These are phyloP conservation scores for Diaporthe ilicicola DNA, from an alignment of 2,329 filamentous ascomycete species.

Conservation along the genomic window DNA sequence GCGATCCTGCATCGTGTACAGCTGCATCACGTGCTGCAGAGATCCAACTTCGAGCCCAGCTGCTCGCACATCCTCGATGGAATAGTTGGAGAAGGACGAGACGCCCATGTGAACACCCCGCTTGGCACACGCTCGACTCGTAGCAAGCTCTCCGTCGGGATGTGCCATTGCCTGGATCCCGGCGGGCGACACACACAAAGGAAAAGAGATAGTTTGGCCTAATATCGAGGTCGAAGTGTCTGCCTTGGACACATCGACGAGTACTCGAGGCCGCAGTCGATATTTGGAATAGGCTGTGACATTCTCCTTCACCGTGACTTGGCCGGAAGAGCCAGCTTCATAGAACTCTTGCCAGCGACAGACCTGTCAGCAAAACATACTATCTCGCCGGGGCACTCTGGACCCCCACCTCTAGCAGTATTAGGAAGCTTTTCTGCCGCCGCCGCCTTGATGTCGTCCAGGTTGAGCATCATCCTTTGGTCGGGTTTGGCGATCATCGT, in stretches of 20 bases:
- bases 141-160: conserved; percentile 59
- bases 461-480: background rate
- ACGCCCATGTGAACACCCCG: conserved; percentile 56
- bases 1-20: conserved; percentile 64
- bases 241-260: conserved; percentile 49
- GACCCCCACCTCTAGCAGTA: background rate
- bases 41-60: conserved; percentile 40
- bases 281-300: conserved; percentile 59
- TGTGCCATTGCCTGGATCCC: conserved; percentile 63
- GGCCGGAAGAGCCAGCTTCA: conserved; percentile 64
- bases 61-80: conserved; percentile 52
- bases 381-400: background rate
- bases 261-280: conserved; percentile 55
- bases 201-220: conserved; percentile 54
- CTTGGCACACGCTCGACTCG: conserved; percentile 54
- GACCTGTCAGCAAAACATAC: background rate
- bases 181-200: conserved; percentile 62
- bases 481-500: background rate
- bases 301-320: conserved; percentile 59
- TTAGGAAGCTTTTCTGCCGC: background rate
- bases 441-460: background rate
- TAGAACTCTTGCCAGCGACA: conserved; percentile 54
- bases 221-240: conserved; percentile 54
- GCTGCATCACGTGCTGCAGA: conserved; percentile 54
- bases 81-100: conserved; percentile 54